phyloP scores from a whole-genome alignment of 1,284 basidiomycete genomes.

The Meira nashicola region DNA sequence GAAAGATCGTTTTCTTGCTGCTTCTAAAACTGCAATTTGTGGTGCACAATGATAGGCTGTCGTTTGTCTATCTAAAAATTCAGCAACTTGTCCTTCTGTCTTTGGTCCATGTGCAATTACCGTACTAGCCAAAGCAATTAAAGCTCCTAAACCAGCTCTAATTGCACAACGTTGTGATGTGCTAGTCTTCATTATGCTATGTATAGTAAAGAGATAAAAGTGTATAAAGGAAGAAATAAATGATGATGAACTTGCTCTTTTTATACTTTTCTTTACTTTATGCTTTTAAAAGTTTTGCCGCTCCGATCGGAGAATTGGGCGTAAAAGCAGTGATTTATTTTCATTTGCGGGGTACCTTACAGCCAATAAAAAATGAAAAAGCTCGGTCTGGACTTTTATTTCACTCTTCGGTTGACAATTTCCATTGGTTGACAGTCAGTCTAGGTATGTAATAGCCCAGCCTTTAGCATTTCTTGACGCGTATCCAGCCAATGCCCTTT shows the following conservation, averaged over 20 bases:
- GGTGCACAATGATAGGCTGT: slow-evolving; percentile 54
- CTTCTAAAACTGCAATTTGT: slow-evolving; percentile 51
- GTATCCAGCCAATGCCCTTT: too few relatives aligned
- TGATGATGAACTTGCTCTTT: background rate
- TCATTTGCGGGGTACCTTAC: too few relatives aligned
- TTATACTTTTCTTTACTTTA: background rate
- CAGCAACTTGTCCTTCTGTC: slow-evolving; percentile 45
- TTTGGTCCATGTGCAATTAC: slow-evolving; percentile 44
- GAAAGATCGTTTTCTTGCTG: slow-evolving; percentile 45
- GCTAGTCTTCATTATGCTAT: too few relatives aligned
- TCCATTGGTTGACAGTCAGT: too few relatives aligned
- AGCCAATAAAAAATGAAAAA: too few relatives aligned
- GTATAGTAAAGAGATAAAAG: background rate
- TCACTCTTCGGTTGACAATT: too few relatives aligned
- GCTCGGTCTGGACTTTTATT: too few relatives aligned
- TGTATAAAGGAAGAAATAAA: background rate
- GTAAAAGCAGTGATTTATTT: too few relatives aligned
- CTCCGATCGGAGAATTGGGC: background rate
- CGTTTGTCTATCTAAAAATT: slow-evolving; percentile 46
- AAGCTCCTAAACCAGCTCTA: background rate
- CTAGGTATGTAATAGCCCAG: too few relatives aligned
- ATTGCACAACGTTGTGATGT: too few relatives aligned
- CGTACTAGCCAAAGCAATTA: background rate
- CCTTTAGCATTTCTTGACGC: too few relatives aligned
- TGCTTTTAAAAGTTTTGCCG: background rate